phyloP scores from a whole-genome alignment of 441 rosid species.

The Pelargonium hybrid region DNA sequence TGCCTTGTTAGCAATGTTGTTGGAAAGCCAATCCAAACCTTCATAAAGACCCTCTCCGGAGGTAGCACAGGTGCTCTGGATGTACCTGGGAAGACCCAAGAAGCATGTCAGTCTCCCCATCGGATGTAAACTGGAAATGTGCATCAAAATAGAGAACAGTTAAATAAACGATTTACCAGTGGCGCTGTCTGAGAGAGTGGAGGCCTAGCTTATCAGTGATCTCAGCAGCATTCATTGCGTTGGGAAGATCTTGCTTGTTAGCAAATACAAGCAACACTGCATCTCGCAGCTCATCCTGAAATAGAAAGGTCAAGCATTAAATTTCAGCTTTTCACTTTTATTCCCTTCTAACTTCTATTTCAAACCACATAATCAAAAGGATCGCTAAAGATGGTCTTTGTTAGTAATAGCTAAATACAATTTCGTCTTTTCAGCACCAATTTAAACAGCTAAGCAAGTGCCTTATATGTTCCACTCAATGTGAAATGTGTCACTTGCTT shows the following conservation, averaged over 20 bases:
- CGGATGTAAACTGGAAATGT: too few species aligned
- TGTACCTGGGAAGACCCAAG: slow-evolving; percentile 18
- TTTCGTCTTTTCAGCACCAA: too few species aligned
- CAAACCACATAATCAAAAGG: neutral
- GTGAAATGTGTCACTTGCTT: neutral
- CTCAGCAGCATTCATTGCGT: slow-evolving; percentile 22
- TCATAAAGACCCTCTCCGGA: slow-evolving; percentile 26
- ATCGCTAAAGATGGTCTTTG: too few species aligned
- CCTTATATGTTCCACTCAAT: neutral
- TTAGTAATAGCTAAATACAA: too few species aligned
- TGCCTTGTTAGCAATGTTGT: slow-evolving; percentile 21
- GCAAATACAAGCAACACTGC: slow-evolving; percentile 26
- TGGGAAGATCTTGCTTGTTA: slow-evolving; percentile 30
- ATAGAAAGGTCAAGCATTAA: neutral
- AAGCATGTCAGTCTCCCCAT: too few species aligned
- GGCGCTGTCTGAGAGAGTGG: slow-evolving; percentile 25
- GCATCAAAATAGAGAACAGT: too few species aligned
- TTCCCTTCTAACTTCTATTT: neutral
- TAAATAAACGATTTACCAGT: slow-evolving; percentile 14
- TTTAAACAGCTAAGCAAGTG: neutral
- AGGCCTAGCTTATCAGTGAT: slow-evolving; percentile 25
- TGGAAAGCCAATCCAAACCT: slow-evolving; percentile 27
- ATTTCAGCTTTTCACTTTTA: neutral
- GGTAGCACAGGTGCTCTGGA: slow-evolving; percentile 17
- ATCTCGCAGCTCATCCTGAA: slow-evolving; percentile 24